Evolutionary conservation across 2,329 filamentous ascomycete genomes (phyloP), one percentile per base, ranked within the genome.

Genomic region (Coniochaeta prunicola): DNA sequence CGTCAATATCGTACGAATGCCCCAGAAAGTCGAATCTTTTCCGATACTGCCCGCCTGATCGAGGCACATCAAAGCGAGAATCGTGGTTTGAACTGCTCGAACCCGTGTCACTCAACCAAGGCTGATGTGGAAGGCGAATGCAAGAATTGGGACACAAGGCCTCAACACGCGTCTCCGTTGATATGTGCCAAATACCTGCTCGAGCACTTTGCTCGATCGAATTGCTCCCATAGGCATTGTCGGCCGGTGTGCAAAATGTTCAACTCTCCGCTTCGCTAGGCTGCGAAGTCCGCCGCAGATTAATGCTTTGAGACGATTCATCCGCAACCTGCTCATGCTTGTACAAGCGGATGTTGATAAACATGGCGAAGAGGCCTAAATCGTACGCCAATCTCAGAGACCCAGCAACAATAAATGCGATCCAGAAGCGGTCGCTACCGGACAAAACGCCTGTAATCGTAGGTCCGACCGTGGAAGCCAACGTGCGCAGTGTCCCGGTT

Each of bases 361-460:
- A 87, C 70, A 86, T 73, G 15, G 76, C 77, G 67, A 80, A 86
- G 12, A 87, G 64, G 0, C 83, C 83, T 33, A 85, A 65, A 58
- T 86, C 84, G 62, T 87, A 87, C 0, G 75, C 74, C 31, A 86
- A 67, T 4, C 82, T 73, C 59, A 81, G 72, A 0, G 75, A 68
- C 2, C 84, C 84, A 1, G 81, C 83, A 0, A 77, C 77, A 3
- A 86, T 78, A 63, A 84, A 87, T 0, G 83, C 83, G n/a, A 86
- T 76, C 82, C 84, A 85, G 65, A 86, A 86, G 10, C 71, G 70
- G 13, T 80, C 70, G 21, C 69, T 74, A 4, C 76, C 79, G 0
- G 83, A 83, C 15, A 87, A 68, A 0, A 79, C 62, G 0, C 84
- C 84, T 0, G 84, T 86, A 1, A 85, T 66, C 0, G 73, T 80